phyloP scores from a whole-genome alignment of 371 early-diverging fungal genomes.

The Nematocida displodere region DNA sequence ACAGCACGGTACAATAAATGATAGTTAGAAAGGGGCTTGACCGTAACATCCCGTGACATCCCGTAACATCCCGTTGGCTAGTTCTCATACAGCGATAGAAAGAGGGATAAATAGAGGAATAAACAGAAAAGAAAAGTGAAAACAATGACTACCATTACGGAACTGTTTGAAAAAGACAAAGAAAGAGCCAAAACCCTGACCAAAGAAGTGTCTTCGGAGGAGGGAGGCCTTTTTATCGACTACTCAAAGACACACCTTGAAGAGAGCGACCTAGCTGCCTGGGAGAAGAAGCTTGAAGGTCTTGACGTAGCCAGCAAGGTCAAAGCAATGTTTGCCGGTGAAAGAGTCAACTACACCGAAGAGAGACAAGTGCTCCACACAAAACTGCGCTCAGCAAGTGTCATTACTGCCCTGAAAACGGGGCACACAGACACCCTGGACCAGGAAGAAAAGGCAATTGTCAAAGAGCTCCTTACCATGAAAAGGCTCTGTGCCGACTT shows the following conservation, averaged over 20 bases:
- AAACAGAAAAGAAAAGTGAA: not conserved
- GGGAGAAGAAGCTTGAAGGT: slow-evolving; percentile 21
- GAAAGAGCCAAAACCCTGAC: slow-evolving; percentile 46
- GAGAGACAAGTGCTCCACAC: slow-evolving; percentile 88
- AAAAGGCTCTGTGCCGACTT: slow-evolving; percentile 73
- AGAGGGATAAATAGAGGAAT: not conserved
- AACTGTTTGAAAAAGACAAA: slow-evolving; percentile 34
- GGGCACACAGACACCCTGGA: slow-evolving; percentile 66
- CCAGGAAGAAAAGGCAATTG: slow-evolving; percentile 69
- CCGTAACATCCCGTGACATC: no score
- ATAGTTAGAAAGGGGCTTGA: no score
- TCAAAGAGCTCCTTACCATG: slow-evolving; percentile 84
- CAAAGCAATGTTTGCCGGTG: slow-evolving; percentile 83
- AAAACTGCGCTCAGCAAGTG: slow-evolving; percentile 78
- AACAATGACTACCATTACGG: slow-evolving; percentile 34
- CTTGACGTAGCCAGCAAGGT: slow-evolving; percentile 32
- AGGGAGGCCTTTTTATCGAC: slow-evolving; percentile 57
- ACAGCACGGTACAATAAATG: not conserved
- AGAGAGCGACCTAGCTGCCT: slow-evolving; percentile 1
- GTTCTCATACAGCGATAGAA: no score
- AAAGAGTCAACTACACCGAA: slow-evolving; percentile 92
- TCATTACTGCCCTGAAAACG: slow-evolving; percentile 72
- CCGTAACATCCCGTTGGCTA: no score
- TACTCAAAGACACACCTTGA: slow-evolving; percentile 64
- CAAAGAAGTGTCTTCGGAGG: slow-evolving; percentile 20